Percentiles rank a stretch among this genome's conserved stretches.
Conservation (phyloP, 2,329 filamentous ascomycete species). For the Penicillium sp. region DNA sequence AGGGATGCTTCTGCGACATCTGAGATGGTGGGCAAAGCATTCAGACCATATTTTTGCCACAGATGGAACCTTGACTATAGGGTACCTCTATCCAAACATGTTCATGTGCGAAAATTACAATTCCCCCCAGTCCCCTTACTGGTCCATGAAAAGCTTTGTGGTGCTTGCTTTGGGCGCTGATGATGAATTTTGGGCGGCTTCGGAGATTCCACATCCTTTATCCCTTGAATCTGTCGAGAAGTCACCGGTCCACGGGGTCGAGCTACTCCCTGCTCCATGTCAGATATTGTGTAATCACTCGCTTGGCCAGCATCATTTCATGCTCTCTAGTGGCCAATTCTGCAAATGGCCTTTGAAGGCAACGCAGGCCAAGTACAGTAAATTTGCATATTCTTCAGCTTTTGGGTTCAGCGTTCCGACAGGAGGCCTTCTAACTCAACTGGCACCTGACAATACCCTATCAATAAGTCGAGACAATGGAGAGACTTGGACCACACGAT, state of each 20-base stretch:
- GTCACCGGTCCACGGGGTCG: not conserved
- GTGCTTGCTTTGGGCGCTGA: not conserved
- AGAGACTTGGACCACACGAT: not conserved
- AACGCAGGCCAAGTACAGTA: not conserved
- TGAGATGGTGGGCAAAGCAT: not conserved
- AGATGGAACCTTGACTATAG: not conserved
- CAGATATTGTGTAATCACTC: not conserved
- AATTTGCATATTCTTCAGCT: not conserved
- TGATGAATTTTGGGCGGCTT: not conserved
- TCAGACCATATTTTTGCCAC: not conserved
- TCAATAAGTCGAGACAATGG: not conserved
- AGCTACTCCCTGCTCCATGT: not conserved
- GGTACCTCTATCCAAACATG: not conserved
- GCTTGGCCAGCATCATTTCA: not conserved
- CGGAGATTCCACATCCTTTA: not conserved
- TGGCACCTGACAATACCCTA: not conserved
- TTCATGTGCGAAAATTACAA: not conserved
- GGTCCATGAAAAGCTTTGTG: not conserved
- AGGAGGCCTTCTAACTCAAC: not conserved
- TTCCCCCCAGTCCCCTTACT: not conserved
- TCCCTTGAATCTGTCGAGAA: not conserved
- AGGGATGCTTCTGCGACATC: not conserved
- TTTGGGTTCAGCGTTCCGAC: not conserved
- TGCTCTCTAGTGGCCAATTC: not conserved
- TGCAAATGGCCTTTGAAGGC: not conserved